Base-by-base conservation (phyloP, 2,329 filamentous ascomycete species). In the Xylariales sp. region DNA sequence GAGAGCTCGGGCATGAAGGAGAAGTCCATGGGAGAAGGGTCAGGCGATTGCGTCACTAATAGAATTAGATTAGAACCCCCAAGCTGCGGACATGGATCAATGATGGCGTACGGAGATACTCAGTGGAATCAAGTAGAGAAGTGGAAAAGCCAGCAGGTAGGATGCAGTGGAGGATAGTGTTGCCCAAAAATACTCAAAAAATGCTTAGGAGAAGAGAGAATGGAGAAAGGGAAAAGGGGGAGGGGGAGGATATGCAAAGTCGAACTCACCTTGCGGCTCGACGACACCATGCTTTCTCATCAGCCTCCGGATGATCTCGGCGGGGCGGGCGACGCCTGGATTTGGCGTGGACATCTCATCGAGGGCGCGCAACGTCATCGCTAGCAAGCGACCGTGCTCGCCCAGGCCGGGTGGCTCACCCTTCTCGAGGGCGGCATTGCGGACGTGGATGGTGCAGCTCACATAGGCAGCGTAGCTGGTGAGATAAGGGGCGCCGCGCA, bases 381-480 rank as follows among this genome's bases (percentile, higher is more conserved):
- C 14, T 11, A 35, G 19, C 15, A 35, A 16, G 14, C 33, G 33
- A 25, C 20, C 28, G 14, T 25, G 19, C 21, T 35, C 33, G 6
- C 33, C 15, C 12, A 25, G 15, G 6, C n/a, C n/a, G n/a, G n/a
- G n/a, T n/a, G 13, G 12, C 11, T 35, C 14, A 5, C 14, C 33
- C 19, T 35, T 35, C 21, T 35, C 33, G 6, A 35, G 15, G 17
- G 21, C 33, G 12, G 33, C 33, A 8, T 35, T 35, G 6, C 33
- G 33, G 3, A 35, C 19, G 15, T 35, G 21, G 11, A 27, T 35
- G 4, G 33, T 35, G 21, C 33, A 35, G 19, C 19, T 25, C 8
- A 35, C 33, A 7, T 35, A 35, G 7, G 33, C 33, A 4, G 33
- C 21, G 18, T 35, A 27, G 15, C 33, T 35, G 14, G 33, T 35